A percentile compares a stretch with the other conserved stretches of the same genome.
Conservation (phyloP, 2,329 filamentous ascomycete genomes). For the Calonectria pteridis region DNA sequence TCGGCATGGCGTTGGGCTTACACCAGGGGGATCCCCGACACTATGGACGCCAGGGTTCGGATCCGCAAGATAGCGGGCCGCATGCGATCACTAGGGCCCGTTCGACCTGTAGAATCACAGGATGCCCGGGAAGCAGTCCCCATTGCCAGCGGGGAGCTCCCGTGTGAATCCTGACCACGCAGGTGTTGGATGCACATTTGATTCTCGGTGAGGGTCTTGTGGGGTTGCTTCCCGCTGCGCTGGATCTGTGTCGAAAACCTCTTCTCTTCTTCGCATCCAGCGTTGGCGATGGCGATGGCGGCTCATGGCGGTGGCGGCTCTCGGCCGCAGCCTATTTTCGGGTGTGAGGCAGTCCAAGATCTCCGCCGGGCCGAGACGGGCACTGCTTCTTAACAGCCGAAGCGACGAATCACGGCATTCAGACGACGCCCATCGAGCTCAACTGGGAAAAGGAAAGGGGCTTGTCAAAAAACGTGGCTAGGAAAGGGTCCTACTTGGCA, state of each 20-base stretch:
- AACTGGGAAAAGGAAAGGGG: constrained; percentile 6
- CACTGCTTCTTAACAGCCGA: constrained; percentile 10
- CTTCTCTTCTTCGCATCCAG: background rate
- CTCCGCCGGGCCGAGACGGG: constrained; percentile 23
- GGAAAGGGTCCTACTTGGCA: constrained; percentile 6
- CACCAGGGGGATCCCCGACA: constrained; percentile 25
- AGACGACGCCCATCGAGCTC: background rate
- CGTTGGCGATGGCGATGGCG: constrained; percentile 13
- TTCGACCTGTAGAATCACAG: constrained; percentile 7
- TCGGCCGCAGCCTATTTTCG: constrained; percentile 14
- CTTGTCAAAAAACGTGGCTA: constrained; percentile 11
- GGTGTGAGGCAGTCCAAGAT: constrained; percentile 7
- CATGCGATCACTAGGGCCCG: constrained; percentile 32
- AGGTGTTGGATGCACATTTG: background rate
- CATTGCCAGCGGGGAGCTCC: background rate
- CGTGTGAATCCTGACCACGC: background rate
- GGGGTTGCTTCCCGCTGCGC: background rate
- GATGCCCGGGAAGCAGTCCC: background rate
- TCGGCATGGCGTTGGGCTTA: constrained; percentile 6
- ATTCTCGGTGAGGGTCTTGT: background rate
- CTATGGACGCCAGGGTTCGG: constrained; percentile 33
- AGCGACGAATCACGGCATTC: constrained; percentile 11
- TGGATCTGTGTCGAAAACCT: background rate
- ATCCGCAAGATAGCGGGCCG: constrained; percentile 37
- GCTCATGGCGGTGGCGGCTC: too few relatives aligned